Conservation (phyloP, 352 stramenopile genomes). For the Phytopythium oedochilum region DNA sequence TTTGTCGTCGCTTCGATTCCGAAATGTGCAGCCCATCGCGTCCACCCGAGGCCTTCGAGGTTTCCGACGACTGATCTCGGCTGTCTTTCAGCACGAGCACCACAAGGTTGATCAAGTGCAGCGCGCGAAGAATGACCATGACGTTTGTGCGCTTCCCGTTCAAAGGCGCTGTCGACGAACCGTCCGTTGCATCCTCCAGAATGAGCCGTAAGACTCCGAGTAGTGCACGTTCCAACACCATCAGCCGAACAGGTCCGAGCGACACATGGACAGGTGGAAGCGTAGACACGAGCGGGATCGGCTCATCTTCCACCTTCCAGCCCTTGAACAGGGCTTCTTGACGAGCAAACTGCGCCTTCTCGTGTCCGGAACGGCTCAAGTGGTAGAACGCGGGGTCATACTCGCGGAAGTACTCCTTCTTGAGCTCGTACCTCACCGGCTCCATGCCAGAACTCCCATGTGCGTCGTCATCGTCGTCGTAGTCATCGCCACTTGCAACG, state of each 20-base stretch:
- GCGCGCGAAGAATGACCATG: conserved; percentile 56
- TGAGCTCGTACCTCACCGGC: conserved; percentile 71
- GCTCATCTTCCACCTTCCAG: conserved; percentile 65
- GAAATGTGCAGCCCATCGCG: conserved; percentile 19
- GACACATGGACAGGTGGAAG: conserved; percentile 53
- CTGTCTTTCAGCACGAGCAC: conserved; percentile 56
- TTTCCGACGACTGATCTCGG: conserved; percentile 7
- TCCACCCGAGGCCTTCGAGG: neutral
- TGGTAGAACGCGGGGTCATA: conserved; percentile 84
- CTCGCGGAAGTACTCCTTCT: conserved; percentile 72
- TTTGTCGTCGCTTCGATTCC: conserved; percentile 45
- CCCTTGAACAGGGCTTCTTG: conserved; percentile 81
- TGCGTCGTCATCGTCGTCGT: conserved; percentile 24
- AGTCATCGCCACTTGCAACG: conserved; percentile 18
- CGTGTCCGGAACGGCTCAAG: conserved; percentile 63
- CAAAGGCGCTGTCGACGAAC: conserved; percentile 4
- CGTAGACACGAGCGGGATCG: conserved; percentile 62
- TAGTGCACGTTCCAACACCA: conserved; percentile 62
- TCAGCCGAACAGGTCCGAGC: conserved; percentile 39
- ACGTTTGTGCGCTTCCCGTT: conserved; percentile 52
- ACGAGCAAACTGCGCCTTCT: conserved; percentile 73
- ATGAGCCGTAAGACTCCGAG: conserved; percentile 62
- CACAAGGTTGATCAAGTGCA: conserved; percentile 65
- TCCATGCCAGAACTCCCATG: conserved; percentile 51
- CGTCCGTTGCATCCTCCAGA: conserved; percentile 47